phyloP scores from a whole-genome alignment of 495 filamentous ascomycete genomes.

The Penicillium steckii region DNA sequence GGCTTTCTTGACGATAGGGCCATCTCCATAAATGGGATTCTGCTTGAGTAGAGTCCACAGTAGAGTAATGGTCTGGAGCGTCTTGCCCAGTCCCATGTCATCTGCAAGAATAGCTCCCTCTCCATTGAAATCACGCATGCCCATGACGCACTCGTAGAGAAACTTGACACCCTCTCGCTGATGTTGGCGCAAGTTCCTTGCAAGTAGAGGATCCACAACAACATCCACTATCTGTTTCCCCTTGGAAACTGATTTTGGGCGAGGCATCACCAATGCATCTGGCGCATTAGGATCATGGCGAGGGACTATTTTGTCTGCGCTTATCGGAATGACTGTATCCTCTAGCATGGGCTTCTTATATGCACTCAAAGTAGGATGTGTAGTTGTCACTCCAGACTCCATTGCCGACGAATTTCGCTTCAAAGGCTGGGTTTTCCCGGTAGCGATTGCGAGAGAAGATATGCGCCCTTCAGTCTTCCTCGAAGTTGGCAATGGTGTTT shows the following conservation, averaged over 20 bases:
- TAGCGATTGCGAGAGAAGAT: background rate
- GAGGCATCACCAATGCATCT: slow-evolving; percentile 69
- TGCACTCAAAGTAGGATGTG: slow-evolving; percentile 22
- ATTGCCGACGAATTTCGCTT: slow-evolving; percentile 15
- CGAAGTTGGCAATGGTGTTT: slow-evolving; percentile 18
- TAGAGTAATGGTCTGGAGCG: slow-evolving; percentile 74
- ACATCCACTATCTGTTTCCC: slow-evolving; percentile 76
- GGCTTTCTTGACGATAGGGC: slow-evolving; percentile 71
- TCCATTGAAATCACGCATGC: slow-evolving; percentile 66
- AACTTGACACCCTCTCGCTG: slow-evolving; percentile 78
- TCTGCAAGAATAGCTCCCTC: slow-evolving; percentile 78
- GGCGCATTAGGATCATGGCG: slow-evolving; percentile 64
- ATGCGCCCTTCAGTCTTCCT: slow-evolving; percentile 13
- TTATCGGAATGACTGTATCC: slow-evolving; percentile 49
- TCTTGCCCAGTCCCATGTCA: slow-evolving; percentile 83
- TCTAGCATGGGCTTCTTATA: slow-evolving; percentile 64
- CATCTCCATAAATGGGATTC: slow-evolving; percentile 63
- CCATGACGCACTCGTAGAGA: slow-evolving; percentile 85
- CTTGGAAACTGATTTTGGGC: slow-evolving; percentile 53
- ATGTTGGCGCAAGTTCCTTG: slow-evolving; percentile 65
- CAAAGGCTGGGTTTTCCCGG: slow-evolving; percentile 13
- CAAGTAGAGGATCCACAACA: slow-evolving; percentile 73
- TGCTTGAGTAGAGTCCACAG: slow-evolving; percentile 82
- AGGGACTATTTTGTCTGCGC: slow-evolving; percentile 48
- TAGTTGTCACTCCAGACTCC: slow-evolving; percentile 25